A percentile compares a stretch with the other conserved stretches of the same genome.
Evolutionary conservation across 1,284 basidiomycete species (phyloP).

Genomic region (Pterulicium gracile): DNA sequence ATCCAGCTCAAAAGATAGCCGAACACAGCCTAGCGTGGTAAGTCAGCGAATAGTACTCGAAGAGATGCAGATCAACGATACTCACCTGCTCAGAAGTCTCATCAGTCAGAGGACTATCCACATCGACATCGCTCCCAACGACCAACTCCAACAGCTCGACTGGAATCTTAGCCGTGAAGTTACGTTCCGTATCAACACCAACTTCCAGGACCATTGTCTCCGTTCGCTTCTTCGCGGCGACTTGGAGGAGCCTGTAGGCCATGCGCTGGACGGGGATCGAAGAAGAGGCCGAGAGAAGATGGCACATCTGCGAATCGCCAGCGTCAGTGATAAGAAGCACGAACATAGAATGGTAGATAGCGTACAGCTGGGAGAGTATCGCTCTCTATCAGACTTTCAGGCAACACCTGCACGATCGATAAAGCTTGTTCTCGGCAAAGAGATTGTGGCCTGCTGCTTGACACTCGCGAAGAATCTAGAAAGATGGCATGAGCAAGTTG

Average conservation of each 20-base stretch:
- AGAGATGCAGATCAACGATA: constrained; percentile 10
- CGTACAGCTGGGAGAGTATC: constrained; percentile 54
- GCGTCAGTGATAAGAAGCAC: constrained; percentile 1
- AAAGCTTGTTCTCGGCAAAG: constrained; percentile 59
- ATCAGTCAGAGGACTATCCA: constrained; percentile 28
- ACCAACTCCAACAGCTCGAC: constrained; percentile 57
- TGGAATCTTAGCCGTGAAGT: constrained; percentile 47
- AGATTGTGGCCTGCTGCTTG: constrained; percentile 42
- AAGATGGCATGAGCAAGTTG: constrained; percentile 4
- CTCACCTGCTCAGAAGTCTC: constrained; percentile 24
- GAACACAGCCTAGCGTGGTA: constrained; percentile 30
- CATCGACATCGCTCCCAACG: constrained; percentile 27
- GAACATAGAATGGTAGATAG: neutral
- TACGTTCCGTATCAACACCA: constrained; percentile 56
- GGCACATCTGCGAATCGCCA: constrained; percentile 47
- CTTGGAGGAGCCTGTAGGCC: constrained; percentile 56
- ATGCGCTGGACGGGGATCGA: constrained; percentile 60
- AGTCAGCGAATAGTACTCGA: constrained; percentile 10
- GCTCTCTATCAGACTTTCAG: constrained; percentile 51
- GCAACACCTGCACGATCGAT: constrained; percentile 56
- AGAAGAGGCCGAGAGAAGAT: constrained; percentile 53
- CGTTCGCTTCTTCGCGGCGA: constrained; percentile 57
- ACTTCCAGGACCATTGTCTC: constrained; percentile 79
- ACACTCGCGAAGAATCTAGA: constrained; percentile 26
- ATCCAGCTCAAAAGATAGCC: constrained; percentile 85